phyloP scores from a whole-genome alignment of 345 rosid species.

The Linum tenue region DNA sequence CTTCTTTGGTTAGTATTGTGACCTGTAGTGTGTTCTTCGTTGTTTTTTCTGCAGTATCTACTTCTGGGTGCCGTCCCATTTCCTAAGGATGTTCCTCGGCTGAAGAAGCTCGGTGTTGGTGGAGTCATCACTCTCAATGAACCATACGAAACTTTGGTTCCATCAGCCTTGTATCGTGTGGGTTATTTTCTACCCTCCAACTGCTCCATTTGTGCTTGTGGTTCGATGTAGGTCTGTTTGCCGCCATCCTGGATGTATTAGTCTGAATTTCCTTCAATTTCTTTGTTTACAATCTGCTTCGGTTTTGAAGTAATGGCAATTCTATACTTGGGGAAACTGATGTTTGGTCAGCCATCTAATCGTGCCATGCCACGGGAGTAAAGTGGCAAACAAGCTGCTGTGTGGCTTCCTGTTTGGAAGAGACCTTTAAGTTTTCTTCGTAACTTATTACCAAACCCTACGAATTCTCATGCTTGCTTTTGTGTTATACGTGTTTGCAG shows the following conservation, averaged over 20 bases:
- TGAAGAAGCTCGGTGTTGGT: slow-evolving; percentile 68
- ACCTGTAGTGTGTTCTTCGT: background rate
- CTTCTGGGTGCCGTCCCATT: slow-evolving; percentile 86
- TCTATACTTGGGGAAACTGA: background rate
- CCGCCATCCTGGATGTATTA: background rate
- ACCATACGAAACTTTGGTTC: slow-evolving; percentile 72
- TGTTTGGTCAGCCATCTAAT: background rate
- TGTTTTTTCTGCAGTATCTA: slow-evolving; percentile 35
- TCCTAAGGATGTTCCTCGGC: slow-evolving; percentile 61
- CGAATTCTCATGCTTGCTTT: background rate
- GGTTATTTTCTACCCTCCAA: slow-evolving; percentile 10
- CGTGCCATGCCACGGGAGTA: background rate
- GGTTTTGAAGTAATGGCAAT: too few species aligned
- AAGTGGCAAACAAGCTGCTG: background rate
- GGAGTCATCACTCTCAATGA: slow-evolving; percentile 88
- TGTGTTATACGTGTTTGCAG: slow-evolving; percentile 25
- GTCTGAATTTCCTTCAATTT: too few species aligned
- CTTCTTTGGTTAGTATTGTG: background rate
- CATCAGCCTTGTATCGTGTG: slow-evolving; percentile 61
- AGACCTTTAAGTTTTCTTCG: background rate
- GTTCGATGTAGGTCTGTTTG: background rate
- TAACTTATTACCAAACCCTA: background rate
- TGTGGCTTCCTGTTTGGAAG: background rate
- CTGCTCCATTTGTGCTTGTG: background rate
- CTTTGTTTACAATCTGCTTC: too few species aligned